Base-by-base conservation (phyloP, 306 rosid genomes). In the Cicer cuneatum region DNA sequence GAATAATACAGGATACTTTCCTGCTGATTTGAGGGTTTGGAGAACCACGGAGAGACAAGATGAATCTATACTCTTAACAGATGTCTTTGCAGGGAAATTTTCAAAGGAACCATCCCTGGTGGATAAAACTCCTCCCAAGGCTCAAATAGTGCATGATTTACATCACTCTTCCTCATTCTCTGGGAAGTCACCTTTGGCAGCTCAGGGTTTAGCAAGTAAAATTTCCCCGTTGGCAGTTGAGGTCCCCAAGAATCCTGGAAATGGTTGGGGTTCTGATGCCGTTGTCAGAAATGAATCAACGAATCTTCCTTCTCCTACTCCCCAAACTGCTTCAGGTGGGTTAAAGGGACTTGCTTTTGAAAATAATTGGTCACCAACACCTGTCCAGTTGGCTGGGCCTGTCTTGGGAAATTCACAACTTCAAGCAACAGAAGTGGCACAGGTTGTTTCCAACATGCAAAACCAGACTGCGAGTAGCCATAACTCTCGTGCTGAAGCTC, bases 301-400 rank as follows among this genome's bases (percentile, higher is more conserved):
- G 29, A 89, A 87, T 80, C 95, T 95, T 80, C 99, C 99, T 69
- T 95, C 99, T 0, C 99, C 99, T 59, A 95, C 99, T 81, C 99
- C 99, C 67, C 90, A 84, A 76, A 75, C 86, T 78, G 83, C 84
- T 14, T 46, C 84, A 46, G 86, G 85, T 72, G 88, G 80, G 48
- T 57, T 83, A 11, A 87, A 57, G 84, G 88, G 70, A 70, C 92
- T 76, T 78, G 80, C 70, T 64, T 85, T 78, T 72, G 95, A 91
- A 79, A 87, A 53, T 80, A 75, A 71, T 53, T 89, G 97, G 97
- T 84, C 89, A 10, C 85, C 85, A 66, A 83, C 82, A 79, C 81
- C 90, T 35, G 72, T 58, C 62, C 93, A 81, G 45, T 39, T 78
- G 14, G 57, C 85, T 58, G 82, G 82, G 40, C 77, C 93, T 49